Percentiles rank a stretch among this genome's conserved stretches.
phyloP scores from a whole-genome alignment of 1,284 basidiomycete species.

The Butyriboletus appendiculatus region DNA sequence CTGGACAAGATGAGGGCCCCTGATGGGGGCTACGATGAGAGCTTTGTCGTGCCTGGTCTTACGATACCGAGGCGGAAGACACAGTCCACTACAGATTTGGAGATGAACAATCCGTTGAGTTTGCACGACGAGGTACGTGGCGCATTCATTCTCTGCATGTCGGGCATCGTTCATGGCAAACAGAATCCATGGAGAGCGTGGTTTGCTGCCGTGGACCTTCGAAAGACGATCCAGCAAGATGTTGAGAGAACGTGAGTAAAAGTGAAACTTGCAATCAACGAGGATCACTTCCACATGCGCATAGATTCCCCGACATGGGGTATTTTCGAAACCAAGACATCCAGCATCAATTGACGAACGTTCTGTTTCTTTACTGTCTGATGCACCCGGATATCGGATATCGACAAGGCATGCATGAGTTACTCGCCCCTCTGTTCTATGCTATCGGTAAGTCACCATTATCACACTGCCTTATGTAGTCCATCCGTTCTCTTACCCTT shows the following conservation, averaged over 20 bases:
- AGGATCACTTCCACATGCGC: constrained; percentile 3
- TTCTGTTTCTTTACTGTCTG: constrained; percentile 81
- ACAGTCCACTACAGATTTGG: constrained; percentile 47
- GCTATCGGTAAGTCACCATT: constrained; percentile 48
- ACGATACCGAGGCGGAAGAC: constrained; percentile 40
- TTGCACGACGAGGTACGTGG: constrained; percentile 71
- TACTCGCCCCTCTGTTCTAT: constrained; percentile 83
- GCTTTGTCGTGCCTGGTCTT: constrained; percentile 56
- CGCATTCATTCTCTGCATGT: background rate
- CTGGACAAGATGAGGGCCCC: constrained; percentile 73
- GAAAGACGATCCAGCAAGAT: constrained; percentile 87
- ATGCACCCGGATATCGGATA: constrained; percentile 84
- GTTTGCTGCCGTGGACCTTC: constrained; percentile 85
- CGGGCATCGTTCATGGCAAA: constrained; percentile 8
- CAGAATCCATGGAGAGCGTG: constrained; percentile 93
- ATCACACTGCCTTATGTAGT: constrained; percentile 3
- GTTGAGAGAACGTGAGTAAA: constrained; percentile 83
- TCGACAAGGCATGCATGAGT: constrained; percentile 95
- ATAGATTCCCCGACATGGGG: constrained; percentile 85
- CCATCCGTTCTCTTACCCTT: constrained; percentile 8
- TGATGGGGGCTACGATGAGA: constrained; percentile 75
- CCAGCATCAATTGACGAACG: constrained; percentile 79
- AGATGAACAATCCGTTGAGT: constrained; percentile 84
- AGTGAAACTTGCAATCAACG: constrained; percentile 1
- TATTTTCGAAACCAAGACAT: constrained; percentile 81